A percentile compares a stretch with the other conserved stretches of the same genome.
Conservation (phyloP, 345 rosid species). For the Syzygium grande region DNA sequence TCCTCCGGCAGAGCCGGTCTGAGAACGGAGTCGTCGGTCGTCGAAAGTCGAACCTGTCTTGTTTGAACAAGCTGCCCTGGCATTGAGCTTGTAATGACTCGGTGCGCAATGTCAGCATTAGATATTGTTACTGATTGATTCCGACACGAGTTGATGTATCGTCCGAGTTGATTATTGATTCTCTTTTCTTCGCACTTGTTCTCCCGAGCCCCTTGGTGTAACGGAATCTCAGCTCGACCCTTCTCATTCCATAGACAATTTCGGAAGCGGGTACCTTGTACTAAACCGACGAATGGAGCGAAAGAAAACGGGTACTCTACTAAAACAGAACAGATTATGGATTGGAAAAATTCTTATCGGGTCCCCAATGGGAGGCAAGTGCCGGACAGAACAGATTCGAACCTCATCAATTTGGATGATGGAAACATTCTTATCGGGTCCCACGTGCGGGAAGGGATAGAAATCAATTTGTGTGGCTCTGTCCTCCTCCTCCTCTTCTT, state of each 20-base stretch:
- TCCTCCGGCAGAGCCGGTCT: slow-evolving; percentile 9
- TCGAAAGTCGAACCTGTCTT: neutral
- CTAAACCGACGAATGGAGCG: too few species aligned
- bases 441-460: neutral
- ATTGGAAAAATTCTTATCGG: neutral
- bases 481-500: neutral
- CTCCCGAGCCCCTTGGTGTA: neutral
- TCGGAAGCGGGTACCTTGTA: neutral
- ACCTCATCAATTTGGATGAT: too few species aligned
- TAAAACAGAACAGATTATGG: neutral
- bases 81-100: neutral
- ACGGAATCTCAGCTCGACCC: neutral
- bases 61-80: neutral
- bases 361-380: too few species aligned
- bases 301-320: too few species aligned
- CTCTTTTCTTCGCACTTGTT: neutral
- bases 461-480: too few species aligned
- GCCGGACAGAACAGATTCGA: too few species aligned
- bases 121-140: neutral
- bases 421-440: neutral
- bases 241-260: neutral
- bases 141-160: neutral
- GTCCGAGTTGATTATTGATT: neutral
- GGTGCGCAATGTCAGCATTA: neutral
- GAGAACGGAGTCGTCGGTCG: neutral